Evolutionary conservation across 2,329 filamentous ascomycete genomes (phyloP), one percentile per base, ranked within the genome.

Genomic region (Hansfordia pulvinata): DNA sequence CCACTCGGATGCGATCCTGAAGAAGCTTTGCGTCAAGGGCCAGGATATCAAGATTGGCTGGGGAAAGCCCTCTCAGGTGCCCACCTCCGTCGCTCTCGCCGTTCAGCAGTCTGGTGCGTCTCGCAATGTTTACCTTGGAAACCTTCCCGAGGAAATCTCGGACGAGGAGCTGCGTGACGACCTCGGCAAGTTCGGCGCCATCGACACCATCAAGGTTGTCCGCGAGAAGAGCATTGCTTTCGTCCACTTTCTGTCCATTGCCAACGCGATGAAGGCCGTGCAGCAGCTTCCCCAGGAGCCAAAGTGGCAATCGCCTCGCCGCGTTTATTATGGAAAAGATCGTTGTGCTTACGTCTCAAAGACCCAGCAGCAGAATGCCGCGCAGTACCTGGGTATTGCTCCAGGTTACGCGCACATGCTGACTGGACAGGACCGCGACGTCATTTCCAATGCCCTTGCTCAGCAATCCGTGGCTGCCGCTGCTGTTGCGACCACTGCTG

Each of bases 21-120:
- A 98, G 68, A 98, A 96, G 68, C 73, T 98, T 50, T 86, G 86
- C 44, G 93, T 98, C 62, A 86, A 93, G 58, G 88, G 88, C 15
- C 90, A 96, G 62, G 90, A 98, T 52, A 94, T 98, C 64, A 98
- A 98, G 66, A 86, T 98, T 44, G 90, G 90, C 35, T 98, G 90
- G 90, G 90, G 90, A 36, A 98, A 98, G 60, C 88, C 90, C 17
- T 96, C 90, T 4, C 88, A 93, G 55, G 90, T 98, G 1, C 90
- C 90, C 4, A 96, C 88, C 3, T 96, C 90, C 3, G 90, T 98
- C 24, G 85, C 86, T n/a, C 65, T 96, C 31, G 88, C 90, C 24
- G 90, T 96, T 17, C 90, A 98, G 59, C 90, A 98, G 56, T 94
- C 86, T 9, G 86, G 86, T 27, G 90, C 90, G 17, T 98, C 90